Percentiles rank a stretch among this genome's conserved stretches.
phyloP scores from a whole-genome alignment of 1,284 basidiomycete species.

The Irpex rosettiformis region DNA sequence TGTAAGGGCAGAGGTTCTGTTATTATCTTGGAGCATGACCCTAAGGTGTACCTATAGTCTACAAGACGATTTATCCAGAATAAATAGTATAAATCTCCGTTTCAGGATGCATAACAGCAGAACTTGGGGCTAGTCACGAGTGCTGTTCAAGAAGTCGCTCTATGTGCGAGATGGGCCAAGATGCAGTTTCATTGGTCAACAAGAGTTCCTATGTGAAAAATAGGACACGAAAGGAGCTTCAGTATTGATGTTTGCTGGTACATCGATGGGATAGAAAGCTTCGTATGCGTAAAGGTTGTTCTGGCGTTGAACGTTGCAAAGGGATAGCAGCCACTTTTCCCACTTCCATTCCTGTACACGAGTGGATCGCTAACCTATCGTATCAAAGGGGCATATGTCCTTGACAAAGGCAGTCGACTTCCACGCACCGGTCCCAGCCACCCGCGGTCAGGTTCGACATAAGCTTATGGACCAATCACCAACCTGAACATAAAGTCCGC shows the following conservation, averaged over 20 bases:
- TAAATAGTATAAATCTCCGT: too few species aligned
- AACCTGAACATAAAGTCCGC: not conserved
- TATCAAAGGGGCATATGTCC: not conserved
- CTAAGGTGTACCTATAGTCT: too few species aligned
- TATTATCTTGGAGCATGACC: too few species aligned
- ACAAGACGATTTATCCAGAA: too few species aligned
- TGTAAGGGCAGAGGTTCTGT: too few species aligned
- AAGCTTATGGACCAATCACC: not conserved
- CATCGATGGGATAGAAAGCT: not conserved
- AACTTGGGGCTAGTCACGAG: too few species aligned
- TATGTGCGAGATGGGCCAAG: not conserved
- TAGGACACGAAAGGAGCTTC: not conserved
- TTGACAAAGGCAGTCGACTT: not conserved
- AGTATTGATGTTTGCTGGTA: not conserved
- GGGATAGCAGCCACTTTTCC: not conserved
- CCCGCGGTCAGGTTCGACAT: not conserved
- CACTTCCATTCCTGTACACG: not conserved
- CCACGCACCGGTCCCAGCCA: not conserved
- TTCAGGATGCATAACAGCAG: too few species aligned
- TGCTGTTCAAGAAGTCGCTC: not conserved
- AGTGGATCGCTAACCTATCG: not conserved
- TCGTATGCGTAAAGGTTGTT: not conserved
- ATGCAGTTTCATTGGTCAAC: not conserved
- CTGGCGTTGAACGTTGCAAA: not conserved
- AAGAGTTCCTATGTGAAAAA: not conserved